Conservation (phyloP, 2,329 filamentous ascomycete genomes). For the Arthroderma uncinatum region DNA sequence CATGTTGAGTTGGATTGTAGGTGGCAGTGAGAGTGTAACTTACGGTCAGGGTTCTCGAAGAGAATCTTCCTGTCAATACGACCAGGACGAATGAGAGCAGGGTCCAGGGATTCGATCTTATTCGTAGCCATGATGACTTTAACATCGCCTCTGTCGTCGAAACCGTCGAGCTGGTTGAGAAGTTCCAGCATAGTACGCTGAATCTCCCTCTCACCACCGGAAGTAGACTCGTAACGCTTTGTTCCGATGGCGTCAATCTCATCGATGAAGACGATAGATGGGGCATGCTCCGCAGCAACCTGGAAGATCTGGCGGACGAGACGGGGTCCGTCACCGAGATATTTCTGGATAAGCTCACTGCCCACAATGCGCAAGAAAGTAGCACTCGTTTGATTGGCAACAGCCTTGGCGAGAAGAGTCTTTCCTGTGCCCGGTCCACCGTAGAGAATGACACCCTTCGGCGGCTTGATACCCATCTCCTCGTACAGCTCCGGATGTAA, state of each 20-base stretch:
- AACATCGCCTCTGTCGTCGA: slow-evolving; percentile 96
- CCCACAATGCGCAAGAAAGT: slow-evolving; percentile 97
- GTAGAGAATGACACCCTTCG: slow-evolving; percentile 98
- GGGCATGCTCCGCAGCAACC: slow-evolving; percentile 89
- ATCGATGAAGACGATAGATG: slow-evolving; percentile 97
- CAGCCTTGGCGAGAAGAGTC: slow-evolving; percentile 88
- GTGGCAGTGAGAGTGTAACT: slow-evolving; percentile 22
- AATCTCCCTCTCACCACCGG: slow-evolving; percentile 91
- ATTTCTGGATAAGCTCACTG: slow-evolving; percentile 96
- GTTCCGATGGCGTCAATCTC: slow-evolving; percentile 98
- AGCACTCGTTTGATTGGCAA: slow-evolving; percentile 97
- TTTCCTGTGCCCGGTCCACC: slow-evolving; percentile 95
- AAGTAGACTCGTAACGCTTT: slow-evolving; percentile 96
- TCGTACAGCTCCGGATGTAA: slow-evolving; percentile 96
- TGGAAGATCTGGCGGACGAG: slow-evolving; percentile 84
- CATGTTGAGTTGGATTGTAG: neutral
- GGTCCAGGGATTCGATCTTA: slow-evolving; percentile 97
- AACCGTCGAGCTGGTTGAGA: slow-evolving; percentile 95
- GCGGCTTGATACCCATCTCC: slow-evolving; percentile 99
- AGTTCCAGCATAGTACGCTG: slow-evolving; percentile 98
- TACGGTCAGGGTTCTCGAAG: slow-evolving; percentile 60
- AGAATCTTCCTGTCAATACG: slow-evolving; percentile 97
- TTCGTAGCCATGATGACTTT: slow-evolving; percentile 99
- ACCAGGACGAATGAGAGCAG: slow-evolving; percentile 87
- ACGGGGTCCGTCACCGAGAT: slow-evolving; percentile 88